Conservation (phyloP, 2,329 filamentous ascomycete genomes). For the Paraphoma chrysanthemicola region DNA sequence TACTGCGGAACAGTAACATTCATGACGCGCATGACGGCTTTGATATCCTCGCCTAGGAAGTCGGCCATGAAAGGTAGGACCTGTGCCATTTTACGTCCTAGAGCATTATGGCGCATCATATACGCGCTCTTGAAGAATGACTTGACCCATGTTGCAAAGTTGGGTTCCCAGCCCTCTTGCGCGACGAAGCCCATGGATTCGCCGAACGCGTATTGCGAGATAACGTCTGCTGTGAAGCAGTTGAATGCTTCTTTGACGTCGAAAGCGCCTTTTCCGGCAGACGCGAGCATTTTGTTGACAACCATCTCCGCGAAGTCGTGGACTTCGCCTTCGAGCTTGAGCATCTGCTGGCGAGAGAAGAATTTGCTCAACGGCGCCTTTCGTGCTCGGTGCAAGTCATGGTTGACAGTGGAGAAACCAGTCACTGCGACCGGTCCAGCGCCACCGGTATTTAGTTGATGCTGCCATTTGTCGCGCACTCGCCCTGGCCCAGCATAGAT, state of each 20-base stretch:
- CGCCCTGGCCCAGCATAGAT: constrained; percentile 39
- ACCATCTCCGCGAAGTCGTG: constrained; percentile 24
- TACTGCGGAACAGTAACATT: constrained; percentile 34
- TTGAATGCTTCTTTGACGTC: constrained; percentile 38
- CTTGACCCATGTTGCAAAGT: constrained; percentile 35
- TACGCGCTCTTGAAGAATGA: constrained; percentile 35
- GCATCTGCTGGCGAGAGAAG: constrained; percentile 43
- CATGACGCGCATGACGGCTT: constrained; percentile 32
- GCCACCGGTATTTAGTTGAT: constrained; percentile 34
- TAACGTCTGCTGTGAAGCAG: constrained; percentile 35
- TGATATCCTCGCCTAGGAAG: constrained; percentile 34
- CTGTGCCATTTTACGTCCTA: constrained; percentile 30
- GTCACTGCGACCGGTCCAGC: constrained; percentile 30
- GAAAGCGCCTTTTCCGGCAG: constrained; percentile 26
- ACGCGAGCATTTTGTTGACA: constrained; percentile 24
- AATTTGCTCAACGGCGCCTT: constrained; percentile 43
- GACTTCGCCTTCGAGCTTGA: constrained; percentile 32
- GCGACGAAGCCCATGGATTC: constrained; percentile 36
- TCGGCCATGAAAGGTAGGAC: constrained; percentile 34
- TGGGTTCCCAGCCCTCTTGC: constrained; percentile 36
- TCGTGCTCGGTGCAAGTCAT: constrained; percentile 42
- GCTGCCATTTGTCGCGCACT: constrained; percentile 29
- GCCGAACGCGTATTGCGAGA: constrained; percentile 34
- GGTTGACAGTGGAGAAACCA: constrained; percentile 34
- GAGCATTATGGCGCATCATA: constrained; percentile 35